Percentiles rank a stretch among this genome's conserved stretches.
These are phyloP conservation scores for Camillea tinctor DNA, from an alignment of 2,329 filamentous ascomycete species.

Conservation along the genomic window DNA sequence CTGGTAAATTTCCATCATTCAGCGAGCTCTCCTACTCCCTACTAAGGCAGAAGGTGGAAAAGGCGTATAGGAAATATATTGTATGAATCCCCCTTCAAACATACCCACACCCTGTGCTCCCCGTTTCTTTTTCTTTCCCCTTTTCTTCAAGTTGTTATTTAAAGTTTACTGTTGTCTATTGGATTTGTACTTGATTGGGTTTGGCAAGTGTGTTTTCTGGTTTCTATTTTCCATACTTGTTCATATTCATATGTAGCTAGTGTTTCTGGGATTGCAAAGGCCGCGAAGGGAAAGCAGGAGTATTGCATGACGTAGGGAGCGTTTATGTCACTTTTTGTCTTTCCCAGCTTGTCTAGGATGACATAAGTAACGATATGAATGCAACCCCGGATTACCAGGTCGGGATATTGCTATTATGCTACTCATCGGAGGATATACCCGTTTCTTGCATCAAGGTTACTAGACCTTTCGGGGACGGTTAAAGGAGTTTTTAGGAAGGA, in stretches of 20 bases:
- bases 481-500: not conserved
- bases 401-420: slow-evolving; percentile 13
- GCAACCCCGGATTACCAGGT: slow-evolving; percentile 7
- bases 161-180: not conserved
- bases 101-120: no score
- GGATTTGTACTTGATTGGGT: not conserved
- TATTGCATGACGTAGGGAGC: not conserved
- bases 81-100: no score
- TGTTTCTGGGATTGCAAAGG: not conserved
- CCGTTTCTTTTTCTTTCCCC: not conserved
- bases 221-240: no score
- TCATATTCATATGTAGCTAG: not conserved
- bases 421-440: slow-evolving; percentile 22
- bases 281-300: not conserved
- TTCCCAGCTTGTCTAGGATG: not conserved
- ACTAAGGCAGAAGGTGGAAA: no score
- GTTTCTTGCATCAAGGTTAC: slow-evolving; percentile 21
- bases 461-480: slow-evolving; percentile 16
- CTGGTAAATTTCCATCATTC: no score
- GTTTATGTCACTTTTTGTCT: not conserved
- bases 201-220: not conserved
- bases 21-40: no score
- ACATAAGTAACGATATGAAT: not conserved
- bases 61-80: no score
- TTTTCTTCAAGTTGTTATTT: not conserved